Percentiles rank a stretch among this genome's conserved stretches.
Evolutionary conservation across 495 filamentous ascomycete species (phyloP).

Genomic region (Aspergillus incahuasiensis): DNA sequence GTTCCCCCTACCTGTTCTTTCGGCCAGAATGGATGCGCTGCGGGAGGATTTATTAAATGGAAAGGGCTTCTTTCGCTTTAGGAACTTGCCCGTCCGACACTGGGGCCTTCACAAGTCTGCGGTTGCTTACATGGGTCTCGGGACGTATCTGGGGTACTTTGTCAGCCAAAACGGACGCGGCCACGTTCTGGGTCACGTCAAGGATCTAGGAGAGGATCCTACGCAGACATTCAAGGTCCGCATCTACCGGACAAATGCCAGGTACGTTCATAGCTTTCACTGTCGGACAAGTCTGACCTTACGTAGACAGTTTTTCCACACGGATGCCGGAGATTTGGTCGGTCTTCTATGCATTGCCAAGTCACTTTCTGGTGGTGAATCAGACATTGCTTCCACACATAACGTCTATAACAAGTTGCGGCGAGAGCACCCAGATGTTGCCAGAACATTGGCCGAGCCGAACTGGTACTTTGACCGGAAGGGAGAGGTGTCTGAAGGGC

Average conservation of each 20-base stretch:
- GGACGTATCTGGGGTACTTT: slow-evolving; percentile 79
- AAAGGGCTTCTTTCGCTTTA: slow-evolving; percentile 83
- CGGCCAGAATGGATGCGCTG: slow-evolving; percentile 50
- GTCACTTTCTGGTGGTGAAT: slow-evolving; percentile 48
- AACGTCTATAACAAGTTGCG: slow-evolving; percentile 73
- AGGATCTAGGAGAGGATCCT: slow-evolving; percentile 80
- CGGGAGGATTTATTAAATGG: slow-evolving; percentile 71
- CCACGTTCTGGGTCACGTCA: slow-evolving; percentile 85
- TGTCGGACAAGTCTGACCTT: not conserved
- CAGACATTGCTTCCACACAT: slow-evolving; percentile 53
- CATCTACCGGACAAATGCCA: slow-evolving; percentile 84
- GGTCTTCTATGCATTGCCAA: slow-evolving; percentile 49
- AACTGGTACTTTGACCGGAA: slow-evolving; percentile 95
- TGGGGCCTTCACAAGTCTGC: slow-evolving; percentile 78
- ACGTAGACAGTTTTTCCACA: slow-evolving; percentile 59
- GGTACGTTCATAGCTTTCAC: slow-evolving; percentile 33
- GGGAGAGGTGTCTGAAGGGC: slow-evolving; percentile 67
- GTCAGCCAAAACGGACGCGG: slow-evolving; percentile 79
- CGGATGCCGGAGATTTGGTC: slow-evolving; percentile 58
- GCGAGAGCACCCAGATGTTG: slow-evolving; percentile 67
- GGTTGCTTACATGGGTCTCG: slow-evolving; percentile 83
- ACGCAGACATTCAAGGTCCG: slow-evolving; percentile 75
- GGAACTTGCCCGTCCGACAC: slow-evolving; percentile 66
- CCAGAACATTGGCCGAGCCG: slow-evolving; percentile 63
- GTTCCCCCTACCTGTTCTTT: slow-evolving; percentile 60